Conservation (phyloP, 2,329 filamentous ascomycete species). For the Aspergillus ruber region DNA sequence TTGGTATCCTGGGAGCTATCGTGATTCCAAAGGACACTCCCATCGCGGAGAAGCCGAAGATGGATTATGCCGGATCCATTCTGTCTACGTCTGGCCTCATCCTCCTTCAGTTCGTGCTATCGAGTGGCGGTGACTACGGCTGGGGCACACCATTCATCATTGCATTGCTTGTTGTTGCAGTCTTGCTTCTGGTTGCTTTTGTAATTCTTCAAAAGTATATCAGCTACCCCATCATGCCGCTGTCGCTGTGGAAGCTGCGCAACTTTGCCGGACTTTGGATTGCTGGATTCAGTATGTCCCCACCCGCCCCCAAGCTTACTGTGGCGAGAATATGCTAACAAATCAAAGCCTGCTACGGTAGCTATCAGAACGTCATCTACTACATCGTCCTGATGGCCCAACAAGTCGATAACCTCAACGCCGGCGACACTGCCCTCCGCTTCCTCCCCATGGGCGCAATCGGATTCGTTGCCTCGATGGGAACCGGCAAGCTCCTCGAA, state of each 20-base stretch:
- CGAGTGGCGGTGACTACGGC: conserved; percentile 43
- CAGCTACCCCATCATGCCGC: conserved; percentile 41
- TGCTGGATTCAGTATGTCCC: conserved; percentile 33
- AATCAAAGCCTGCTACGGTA: conserved; percentile 34
- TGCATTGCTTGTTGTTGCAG: conserved; percentile 32
- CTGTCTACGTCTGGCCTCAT: conserved; percentile 40
- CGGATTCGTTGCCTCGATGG: conserved; percentile 32
- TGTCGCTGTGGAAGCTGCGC: conserved; percentile 40
- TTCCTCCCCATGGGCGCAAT: conserved; percentile 39
- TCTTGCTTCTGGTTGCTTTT: conserved; percentile 35
- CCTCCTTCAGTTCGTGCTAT: conserved; percentile 41
- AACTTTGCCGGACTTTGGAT: conserved; percentile 44
- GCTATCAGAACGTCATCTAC: conserved; percentile 39
- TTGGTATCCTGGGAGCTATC: conserved; percentile 27
- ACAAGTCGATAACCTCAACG: conserved; percentile 33
- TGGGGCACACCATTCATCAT: conserved; percentile 43
- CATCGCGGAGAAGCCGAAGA: conserved; percentile 26
- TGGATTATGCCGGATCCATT: conserved; percentile 39
- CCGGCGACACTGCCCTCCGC: conserved; percentile 34
- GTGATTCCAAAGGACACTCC: conserved; percentile 34
- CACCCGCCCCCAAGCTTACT: fast-evolving
- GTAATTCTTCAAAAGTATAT: conserved; percentile 39
- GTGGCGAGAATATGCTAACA: background rate
- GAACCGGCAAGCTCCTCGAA: conserved; percentile 31
- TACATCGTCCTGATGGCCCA: conserved; percentile 39